Evolutionary conservation across 805 yeast species (phyloP).

Genomic region (Kuraishia borneana): DNA sequence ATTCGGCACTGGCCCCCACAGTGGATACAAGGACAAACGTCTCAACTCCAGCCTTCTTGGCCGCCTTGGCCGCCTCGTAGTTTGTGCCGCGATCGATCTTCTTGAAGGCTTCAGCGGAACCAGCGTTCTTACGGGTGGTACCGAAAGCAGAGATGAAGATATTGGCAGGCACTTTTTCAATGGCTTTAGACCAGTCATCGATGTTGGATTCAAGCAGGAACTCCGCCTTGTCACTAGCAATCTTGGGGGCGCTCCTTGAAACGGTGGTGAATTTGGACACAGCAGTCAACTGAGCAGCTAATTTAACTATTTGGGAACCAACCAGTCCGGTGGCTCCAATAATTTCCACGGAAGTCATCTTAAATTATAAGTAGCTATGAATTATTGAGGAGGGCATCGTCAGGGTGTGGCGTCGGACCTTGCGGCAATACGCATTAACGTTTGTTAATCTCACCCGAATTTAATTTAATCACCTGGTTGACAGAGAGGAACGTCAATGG

Average conservation of each 20-base stretch:
- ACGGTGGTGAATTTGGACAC: slow-evolving; percentile 34
- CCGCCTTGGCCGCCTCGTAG: slow-evolving; percentile 57
- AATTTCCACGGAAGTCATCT: slow-evolving; percentile 7
- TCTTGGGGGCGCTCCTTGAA: slow-evolving; percentile 32
- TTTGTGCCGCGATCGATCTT: slow-evolving; percentile 70
- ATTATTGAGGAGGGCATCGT: not conserved
- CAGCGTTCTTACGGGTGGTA: slow-evolving; percentile 65
- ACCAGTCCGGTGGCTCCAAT: slow-evolving; percentile 77
- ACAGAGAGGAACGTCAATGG: not conserved
- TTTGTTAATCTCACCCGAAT: not conserved
- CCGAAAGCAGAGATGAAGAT: slow-evolving; percentile 59
- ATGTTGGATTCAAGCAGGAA: slow-evolving; percentile 33
- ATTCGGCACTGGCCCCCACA: slow-evolving; percentile 45
- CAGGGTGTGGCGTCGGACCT: not conserved
- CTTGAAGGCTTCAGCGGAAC: slow-evolving; percentile 58
- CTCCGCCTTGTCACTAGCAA: slow-evolving; percentile 18
- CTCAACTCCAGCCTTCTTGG: slow-evolving; percentile 55
- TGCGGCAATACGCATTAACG: not conserved
- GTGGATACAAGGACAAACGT: slow-evolving; percentile 63
- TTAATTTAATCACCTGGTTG: not conserved
- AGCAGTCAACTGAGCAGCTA: slow-evolving; percentile 23
- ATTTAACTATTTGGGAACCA: slow-evolving; percentile 46
- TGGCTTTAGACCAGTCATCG: slow-evolving; percentile 35
- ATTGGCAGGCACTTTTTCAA: slow-evolving; percentile 15
- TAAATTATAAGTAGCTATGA: not conserved